A percentile compares a stretch with the other conserved stretches of the same genome.
Evolutionary conservation across 2,329 filamentous ascomycete species (phyloP).

Genomic region (Colletotrichum ledebouriae): DNA sequence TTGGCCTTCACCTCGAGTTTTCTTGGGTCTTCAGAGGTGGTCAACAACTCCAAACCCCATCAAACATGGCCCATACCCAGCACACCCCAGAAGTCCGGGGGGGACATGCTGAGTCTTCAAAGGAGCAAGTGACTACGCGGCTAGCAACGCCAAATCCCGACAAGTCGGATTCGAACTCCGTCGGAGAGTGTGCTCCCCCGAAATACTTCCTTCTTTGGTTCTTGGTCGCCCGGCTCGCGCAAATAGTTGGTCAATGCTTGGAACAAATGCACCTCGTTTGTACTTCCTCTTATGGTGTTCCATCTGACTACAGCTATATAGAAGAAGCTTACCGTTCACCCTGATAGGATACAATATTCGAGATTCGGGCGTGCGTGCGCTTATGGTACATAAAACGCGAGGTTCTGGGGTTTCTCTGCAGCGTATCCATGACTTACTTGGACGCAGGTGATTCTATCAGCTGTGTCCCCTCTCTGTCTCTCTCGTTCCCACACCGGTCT

Average conservation of each 20-base stretch:
- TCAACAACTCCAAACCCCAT: background rate
- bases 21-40: background rate
- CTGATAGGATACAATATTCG: slow-evolving; percentile 12
- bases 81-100: slow-evolving; percentile 1
- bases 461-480: background rate
- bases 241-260: too few species aligned
- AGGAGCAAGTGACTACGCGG: slow-evolving; percentile 20
- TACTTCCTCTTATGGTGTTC: background rate
- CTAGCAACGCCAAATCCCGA: slow-evolving; percentile 11
- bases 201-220: background rate
- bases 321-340: background rate
- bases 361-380: slow-evolving; percentile 8
- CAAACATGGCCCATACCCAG: slow-evolving; percentile 11
- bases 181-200: slow-evolving; percentile 2
- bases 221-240: background rate
- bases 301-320: background rate
- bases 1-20: background rate
- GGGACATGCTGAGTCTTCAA: background rate
- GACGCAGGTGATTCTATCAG: slow-evolving; percentile 21
- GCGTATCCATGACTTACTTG: slow-evolving; percentile 12
- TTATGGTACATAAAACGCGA: slow-evolving; percentile 5
- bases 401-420: slow-evolving; percentile 8
- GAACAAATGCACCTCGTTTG: background rate
- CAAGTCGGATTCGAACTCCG: slow-evolving; percentile 11
- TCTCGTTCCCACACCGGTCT: background rate